Evolutionary conservation across 306 rosid genomes (phyloP).

Genomic region (Boehmeria nivea): DNA sequence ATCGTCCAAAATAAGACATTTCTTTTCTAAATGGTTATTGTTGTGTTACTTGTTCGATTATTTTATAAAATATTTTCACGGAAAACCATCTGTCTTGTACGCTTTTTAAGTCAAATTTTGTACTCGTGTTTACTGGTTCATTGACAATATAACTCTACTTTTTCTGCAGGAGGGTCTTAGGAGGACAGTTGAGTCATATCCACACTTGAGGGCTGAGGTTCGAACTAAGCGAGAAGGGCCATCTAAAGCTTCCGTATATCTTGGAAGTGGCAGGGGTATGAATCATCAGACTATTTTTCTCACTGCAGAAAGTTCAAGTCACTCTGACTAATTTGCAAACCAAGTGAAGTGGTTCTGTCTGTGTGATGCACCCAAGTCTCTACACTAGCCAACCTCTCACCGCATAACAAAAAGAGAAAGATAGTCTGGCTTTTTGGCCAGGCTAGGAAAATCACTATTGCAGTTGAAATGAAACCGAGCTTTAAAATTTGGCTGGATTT

Average conservation of each 20-base stretch:
- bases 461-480: too few species aligned
- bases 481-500: too few species aligned
- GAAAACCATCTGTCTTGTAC: neutral
- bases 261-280: conserved; percentile 83
- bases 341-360: neutral
- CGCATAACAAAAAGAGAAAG: neutral
- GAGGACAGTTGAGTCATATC: conserved; percentile 73
- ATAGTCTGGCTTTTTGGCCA: neutral
- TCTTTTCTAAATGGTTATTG: neutral
- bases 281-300: too few species aligned
- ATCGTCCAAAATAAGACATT: conserved; percentile 9
- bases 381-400: neutral
- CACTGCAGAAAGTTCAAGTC: too few species aligned
- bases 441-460: too few species aligned
- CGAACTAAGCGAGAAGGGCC: conserved; percentile 62
- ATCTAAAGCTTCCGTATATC: conserved; percentile 73
- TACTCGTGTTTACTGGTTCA: neutral
- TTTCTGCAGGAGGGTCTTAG: conserved; percentile 76
- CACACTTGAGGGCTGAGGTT: conserved; percentile 72
- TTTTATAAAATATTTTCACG: too few species aligned
- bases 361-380: neutral
- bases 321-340: too few species aligned
- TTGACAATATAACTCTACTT: conserved; percentile 18
- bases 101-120: neutral
- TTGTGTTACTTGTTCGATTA: too few species aligned